These are phyloP conservation scores for Fusarium agapanthi DNA, from an alignment of 2,329 filamentous ascomycete genomes.

Conservation along the genomic window DNA sequence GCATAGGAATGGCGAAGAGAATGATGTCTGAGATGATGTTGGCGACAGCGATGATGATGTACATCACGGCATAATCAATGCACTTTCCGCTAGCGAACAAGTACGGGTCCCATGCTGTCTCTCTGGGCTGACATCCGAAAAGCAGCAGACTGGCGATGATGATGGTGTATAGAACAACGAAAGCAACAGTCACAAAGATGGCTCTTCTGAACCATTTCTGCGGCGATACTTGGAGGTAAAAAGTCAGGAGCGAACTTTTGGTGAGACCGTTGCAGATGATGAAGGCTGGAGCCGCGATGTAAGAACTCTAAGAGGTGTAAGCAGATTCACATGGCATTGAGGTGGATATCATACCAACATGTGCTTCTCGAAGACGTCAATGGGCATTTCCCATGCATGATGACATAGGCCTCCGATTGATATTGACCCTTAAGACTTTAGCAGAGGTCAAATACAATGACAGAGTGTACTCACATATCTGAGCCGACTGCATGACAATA, in stretches of 20 bases:
- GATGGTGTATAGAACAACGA: slow-evolving; percentile 44
- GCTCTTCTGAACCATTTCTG: slow-evolving; percentile 42
- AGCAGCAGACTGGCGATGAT: slow-evolving; percentile 32
- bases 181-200: slow-evolving; percentile 37
- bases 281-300: slow-evolving; percentile 44
- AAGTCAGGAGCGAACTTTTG: slow-evolving; percentile 48
- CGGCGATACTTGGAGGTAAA: slow-evolving; percentile 48
- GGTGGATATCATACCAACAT: slow-evolving; percentile 4
- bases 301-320: slow-evolving; percentile 31
- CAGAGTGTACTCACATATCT: slow-evolving; percentile 21
- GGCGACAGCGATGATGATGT: slow-evolving; percentile 57
- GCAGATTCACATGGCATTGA: fast-evolving
- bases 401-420: slow-evolving; percentile 40
- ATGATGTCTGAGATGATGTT: slow-evolving; percentile 59
- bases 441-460: fast-evolving
- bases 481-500: slow-evolving; percentile 37
- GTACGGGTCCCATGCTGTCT: slow-evolving; percentile 32
- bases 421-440: slow-evolving; percentile 33
- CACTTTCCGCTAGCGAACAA: slow-evolving; percentile 46
- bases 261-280: slow-evolving; percentile 47
- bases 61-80: slow-evolving; percentile 54
- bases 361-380: slow-evolving; percentile 32
- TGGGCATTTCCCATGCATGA: slow-evolving; percentile 42
- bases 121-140: slow-evolving; percentile 32
- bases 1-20: slow-evolving; percentile 56